Percentiles rank a stretch among this genome's conserved stretches.
phyloP scores from a whole-genome alignment of 2,329 filamentous ascomycete species.

The Bisporella sp. region DNA sequence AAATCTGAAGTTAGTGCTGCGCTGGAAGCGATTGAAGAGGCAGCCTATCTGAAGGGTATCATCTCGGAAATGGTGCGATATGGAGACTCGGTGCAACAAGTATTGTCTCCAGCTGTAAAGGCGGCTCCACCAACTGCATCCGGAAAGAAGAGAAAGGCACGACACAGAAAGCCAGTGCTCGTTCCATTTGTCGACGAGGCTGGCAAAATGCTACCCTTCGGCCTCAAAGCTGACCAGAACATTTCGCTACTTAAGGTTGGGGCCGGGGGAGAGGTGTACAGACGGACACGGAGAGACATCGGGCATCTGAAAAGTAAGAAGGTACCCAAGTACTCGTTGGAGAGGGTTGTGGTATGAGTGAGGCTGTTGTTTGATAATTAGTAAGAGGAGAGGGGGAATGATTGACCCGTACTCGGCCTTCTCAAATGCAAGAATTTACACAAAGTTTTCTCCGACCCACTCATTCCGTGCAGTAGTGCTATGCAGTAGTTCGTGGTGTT shows the following conservation, averaged over 20 bases:
- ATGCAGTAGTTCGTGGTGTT: too few species aligned
- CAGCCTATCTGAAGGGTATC: conserved; percentile 55
- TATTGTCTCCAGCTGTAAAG: not conserved
- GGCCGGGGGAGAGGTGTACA: conserved; percentile 61
- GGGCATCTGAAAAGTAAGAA: conserved; percentile 72
- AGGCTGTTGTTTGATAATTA: too few species aligned
- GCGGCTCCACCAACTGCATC: conserved; percentile 1
- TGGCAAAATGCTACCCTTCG: conserved; percentile 56
- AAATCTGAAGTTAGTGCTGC: conserved; percentile 64
- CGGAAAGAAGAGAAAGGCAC: conserved; percentile 23
- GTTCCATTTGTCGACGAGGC: conserved; percentile 39
- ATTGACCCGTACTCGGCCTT: too few species aligned
- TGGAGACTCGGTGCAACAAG: conserved; percentile 30
- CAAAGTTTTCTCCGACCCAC: too few species aligned
- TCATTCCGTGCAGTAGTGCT: too few species aligned
- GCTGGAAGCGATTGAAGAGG: conserved; percentile 65
- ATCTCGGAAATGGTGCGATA: conserved; percentile 62
- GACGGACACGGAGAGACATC: conserved; percentile 64
- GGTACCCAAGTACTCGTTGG: conserved; percentile 76
- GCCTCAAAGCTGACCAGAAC: conserved; percentile 53
- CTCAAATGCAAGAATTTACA: too few species aligned
- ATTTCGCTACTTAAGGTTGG: conserved; percentile 52
- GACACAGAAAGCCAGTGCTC: conserved; percentile 35
- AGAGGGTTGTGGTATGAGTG: conserved; percentile 61
- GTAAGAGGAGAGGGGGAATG: too few species aligned